phyloP scores from a whole-genome alignment of 345 rosid genomes.

The Pugionium dolabratum region DNA sequence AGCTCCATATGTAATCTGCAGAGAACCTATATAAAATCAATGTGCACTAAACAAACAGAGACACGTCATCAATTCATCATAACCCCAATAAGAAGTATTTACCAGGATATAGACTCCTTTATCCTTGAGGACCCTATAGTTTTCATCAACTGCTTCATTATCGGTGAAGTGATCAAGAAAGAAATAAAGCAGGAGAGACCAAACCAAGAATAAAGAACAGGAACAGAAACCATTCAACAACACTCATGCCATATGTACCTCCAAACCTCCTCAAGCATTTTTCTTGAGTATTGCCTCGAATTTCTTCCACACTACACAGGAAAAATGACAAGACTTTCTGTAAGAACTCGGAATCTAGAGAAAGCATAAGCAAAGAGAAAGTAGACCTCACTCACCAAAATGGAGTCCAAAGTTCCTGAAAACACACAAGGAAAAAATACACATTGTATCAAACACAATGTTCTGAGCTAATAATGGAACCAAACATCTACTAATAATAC shows the following conservation, averaged over 20 bases:
- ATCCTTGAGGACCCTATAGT: constrained; percentile 97
- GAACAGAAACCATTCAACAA: constrained; percentile 15
- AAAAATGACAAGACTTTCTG: constrained; percentile 1
- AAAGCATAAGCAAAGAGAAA: not conserved
- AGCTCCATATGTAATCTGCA: constrained; percentile 88
- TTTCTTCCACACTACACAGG: constrained; percentile 65
- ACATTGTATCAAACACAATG: constrained; percentile 9
- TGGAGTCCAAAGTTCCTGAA: constrained; percentile 87
- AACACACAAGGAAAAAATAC: constrained; percentile 10
- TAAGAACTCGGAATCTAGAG: constrained; percentile 17
- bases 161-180: constrained; percentile 70
- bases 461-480: not conserved
- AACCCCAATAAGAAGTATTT: not conserved
- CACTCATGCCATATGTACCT: constrained; percentile 48
- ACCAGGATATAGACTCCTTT: constrained; percentile 86
- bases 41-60: constrained; percentile 8
- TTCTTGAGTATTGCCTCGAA: constrained; percentile 62
- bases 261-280: constrained; percentile 79
- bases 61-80: not conserved
- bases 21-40: constrained; percentile 10
- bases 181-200: constrained; percentile 37
- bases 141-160: constrained; percentile 89
- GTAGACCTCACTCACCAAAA: constrained; percentile 60
- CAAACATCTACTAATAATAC: constrained; percentile 35
- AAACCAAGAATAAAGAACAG: not conserved